Percentiles rank a stretch among this genome's conserved stretches.
Evolutionary conservation across 805 yeast genomes (phyloP).

Genomic region (Saccharomyces eubayanus): DNA sequence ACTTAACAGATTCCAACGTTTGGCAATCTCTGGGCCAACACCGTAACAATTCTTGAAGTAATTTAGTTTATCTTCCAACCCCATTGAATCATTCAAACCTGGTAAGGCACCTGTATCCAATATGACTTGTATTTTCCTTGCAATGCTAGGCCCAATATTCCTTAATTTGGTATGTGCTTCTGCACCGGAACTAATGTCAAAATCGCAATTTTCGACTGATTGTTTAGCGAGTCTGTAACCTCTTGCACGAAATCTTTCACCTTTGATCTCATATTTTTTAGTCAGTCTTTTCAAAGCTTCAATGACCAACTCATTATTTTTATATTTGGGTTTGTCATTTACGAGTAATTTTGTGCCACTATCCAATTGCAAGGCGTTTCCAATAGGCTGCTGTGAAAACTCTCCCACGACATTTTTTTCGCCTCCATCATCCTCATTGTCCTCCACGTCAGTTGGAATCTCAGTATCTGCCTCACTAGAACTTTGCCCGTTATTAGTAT

Average conservation of each 20-base stretch:
- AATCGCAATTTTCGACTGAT: constrained; percentile 16
- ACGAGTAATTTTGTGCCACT: not conserved
- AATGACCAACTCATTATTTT: constrained; percentile 13
- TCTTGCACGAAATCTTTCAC: constrained; percentile 24
- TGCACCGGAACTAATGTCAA: constrained; percentile 18
- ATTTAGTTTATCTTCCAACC: constrained; percentile 11
- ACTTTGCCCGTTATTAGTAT: not conserved
- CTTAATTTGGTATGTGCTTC: constrained; percentile 20
- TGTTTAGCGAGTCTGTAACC: constrained; percentile 23
- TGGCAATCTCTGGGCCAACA: constrained; percentile 24
- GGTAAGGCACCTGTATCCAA: constrained; percentile 20
- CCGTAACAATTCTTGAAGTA: constrained; percentile 26
- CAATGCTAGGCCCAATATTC: constrained; percentile 25
- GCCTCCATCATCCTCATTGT: not conserved
- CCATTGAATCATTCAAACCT: constrained; percentile 13
- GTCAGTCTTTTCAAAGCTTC: constrained; percentile 14
- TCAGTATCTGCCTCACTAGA: constrained; percentile 1
- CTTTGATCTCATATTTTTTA: constrained; percentile 19
- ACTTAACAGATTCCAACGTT: constrained; percentile 17
- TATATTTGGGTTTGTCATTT: not conserved
- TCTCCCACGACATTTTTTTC: not conserved
- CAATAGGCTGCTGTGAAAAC: not conserved
- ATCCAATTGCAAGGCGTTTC: too few species aligned
- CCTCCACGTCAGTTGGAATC: not conserved
- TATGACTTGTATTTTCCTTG: constrained; percentile 24